Conservation (phyloP, 2,329 filamentous ascomycete species). For the Exophiala aquamarina region DNA sequence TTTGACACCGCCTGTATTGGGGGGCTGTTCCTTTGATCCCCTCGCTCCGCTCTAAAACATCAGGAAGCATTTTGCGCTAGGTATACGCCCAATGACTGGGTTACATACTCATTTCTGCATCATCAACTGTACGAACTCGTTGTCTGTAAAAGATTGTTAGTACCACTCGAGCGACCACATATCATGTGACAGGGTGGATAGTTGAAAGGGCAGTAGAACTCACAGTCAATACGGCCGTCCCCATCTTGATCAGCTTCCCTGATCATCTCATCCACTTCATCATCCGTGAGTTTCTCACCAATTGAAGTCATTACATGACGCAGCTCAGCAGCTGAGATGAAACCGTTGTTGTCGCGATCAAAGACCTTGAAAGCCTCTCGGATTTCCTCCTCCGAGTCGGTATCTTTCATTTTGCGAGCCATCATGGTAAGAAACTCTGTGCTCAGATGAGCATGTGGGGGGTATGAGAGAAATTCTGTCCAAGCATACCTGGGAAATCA, state of each 20-base stretch:
- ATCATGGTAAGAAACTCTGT: conserved; percentile 90
- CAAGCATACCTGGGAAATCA: conserved; percentile 75
- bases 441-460: conserved; percentile 7
- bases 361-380: conserved; percentile 89
- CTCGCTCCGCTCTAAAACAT: conserved; percentile 3
- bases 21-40: conserved; percentile 1
- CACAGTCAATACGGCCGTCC: conserved; percentile 86
- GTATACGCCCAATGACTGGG: conserved; percentile 4
- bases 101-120: conserved; percentile 75
- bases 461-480: not conserved
- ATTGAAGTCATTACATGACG: conserved; percentile 92
- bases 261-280: conserved; percentile 92
- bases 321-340: conserved; percentile 84
- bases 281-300: conserved; percentile 85
- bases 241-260: conserved; percentile 87
- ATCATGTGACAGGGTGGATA: not conserved
- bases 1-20: too few relatives aligned
- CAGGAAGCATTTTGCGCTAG: conserved; percentile 1
- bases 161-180: not conserved
- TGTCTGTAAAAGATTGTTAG: conserved; percentile 58
- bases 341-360: conserved; percentile 88
- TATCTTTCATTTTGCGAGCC: conserved; percentile 93
- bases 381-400: conserved; percentile 87
- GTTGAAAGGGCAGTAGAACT: conserved; percentile 35
- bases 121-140: conserved; percentile 92